Evolutionary conservation across 2,329 filamentous ascomycete genomes (phyloP).

Genomic region (Penicillium hordei): DNA sequence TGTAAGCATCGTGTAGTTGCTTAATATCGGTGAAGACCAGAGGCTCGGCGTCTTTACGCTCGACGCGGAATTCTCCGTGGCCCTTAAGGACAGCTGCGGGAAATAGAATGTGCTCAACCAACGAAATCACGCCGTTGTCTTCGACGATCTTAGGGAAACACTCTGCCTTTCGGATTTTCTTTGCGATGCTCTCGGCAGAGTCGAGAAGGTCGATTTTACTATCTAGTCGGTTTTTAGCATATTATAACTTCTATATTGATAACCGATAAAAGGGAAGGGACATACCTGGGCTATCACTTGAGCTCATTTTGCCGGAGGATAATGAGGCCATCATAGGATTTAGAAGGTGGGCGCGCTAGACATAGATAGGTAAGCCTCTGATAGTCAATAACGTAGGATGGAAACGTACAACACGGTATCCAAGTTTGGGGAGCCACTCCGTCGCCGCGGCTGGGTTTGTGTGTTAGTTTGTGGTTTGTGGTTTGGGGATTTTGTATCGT

Average conservation of each 20-base stretch:
- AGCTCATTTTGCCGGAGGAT: slow-evolving; percentile 79
- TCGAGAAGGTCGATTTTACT: slow-evolving; percentile 86
- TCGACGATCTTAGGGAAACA: slow-evolving; percentile 74
- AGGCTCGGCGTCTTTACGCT: slow-evolving; percentile 66
- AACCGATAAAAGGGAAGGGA: neutral
- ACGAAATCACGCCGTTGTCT: slow-evolving; percentile 81
- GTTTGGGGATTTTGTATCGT: too few relatives aligned
- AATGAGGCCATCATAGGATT: slow-evolving; percentile 90
- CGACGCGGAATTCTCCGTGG: slow-evolving; percentile 65
- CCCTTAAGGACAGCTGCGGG: slow-evolving; percentile 56
- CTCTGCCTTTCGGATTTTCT: slow-evolving; percentile 84
- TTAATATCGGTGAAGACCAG: slow-evolving; percentile 76
- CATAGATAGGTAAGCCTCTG: neutral
- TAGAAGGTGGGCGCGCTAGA: slow-evolving; percentile 65
- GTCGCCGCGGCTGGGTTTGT: slow-evolving; percentile 57
- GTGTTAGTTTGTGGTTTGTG: too few relatives aligned
- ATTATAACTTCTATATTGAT: neutral
- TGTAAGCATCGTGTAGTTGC: slow-evolving; percentile 76
- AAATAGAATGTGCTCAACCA: slow-evolving; percentile 83
- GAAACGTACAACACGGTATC: slow-evolving; percentile 62
- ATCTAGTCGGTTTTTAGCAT: slow-evolving; percentile 27
- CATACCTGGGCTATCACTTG: slow-evolving; percentile 55
- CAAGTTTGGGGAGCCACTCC: slow-evolving; percentile 80
- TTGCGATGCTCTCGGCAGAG: slow-evolving; percentile 67
- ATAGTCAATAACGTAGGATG: neutral